Evolutionary conservation across 164 flowering plant species (phyloP).

Genomic region (Tetracentron sinense): DNA sequence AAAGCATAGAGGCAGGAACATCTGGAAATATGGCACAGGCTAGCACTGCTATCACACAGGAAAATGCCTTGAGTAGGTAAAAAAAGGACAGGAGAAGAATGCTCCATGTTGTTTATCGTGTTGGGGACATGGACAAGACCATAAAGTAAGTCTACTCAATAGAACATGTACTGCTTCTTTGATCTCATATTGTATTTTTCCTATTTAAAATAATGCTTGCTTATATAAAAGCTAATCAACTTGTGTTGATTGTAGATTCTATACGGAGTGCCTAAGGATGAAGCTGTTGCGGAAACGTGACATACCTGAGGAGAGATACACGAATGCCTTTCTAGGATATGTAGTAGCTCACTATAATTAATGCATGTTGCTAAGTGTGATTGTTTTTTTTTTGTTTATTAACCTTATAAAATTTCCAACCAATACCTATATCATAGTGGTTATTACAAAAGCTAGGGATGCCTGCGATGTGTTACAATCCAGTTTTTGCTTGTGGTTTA

Average conservation of each 20-base stretch:
- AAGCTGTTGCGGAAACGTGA: constrained; percentile 91
- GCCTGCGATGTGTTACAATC: too few relatives aligned
- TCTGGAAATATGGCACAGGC: constrained; percentile 61
- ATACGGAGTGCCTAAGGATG: constrained; percentile 97
- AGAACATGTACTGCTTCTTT: neutral
- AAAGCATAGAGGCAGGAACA: constrained; percentile 26
- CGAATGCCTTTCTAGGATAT: constrained; percentile 97
- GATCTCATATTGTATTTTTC: neutral
- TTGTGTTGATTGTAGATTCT: constrained; percentile 60
- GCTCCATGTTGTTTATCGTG: constrained; percentile 98
- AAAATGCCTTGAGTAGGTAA: constrained; percentile 73
- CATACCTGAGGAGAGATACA: constrained; percentile 94
- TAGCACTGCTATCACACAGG: constrained; percentile 54
- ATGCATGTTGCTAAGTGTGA: too few relatives aligned
- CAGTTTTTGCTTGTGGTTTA: too few relatives aligned
- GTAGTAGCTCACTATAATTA: too few relatives aligned
- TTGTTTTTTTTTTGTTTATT: too few relatives aligned
- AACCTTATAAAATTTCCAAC: too few relatives aligned
- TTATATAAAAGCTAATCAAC: constrained; percentile 8
- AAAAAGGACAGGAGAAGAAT: constrained; percentile 82
- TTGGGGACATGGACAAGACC: constrained; percentile 94
- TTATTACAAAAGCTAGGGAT: too few relatives aligned
- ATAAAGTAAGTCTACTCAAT: constrained; percentile 54
- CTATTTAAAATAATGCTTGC: neutral
- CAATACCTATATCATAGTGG: too few relatives aligned